Evolutionary conservation across 495 filamentous ascomycete genomes (phyloP).

Genomic region (Aspergillus avenaceus): DNA sequence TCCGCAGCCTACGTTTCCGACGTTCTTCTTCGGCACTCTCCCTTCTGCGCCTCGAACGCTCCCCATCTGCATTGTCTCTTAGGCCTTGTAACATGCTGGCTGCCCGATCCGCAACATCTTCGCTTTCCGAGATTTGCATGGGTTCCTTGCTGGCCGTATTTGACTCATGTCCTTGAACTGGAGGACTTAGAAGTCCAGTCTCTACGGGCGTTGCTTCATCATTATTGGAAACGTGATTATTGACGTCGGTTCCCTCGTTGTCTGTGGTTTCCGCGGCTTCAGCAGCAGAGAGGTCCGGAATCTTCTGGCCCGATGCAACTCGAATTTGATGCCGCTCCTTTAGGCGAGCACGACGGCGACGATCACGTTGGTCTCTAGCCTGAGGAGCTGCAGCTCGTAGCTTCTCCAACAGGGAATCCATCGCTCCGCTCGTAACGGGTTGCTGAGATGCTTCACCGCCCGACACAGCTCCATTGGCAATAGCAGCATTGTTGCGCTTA

Average conservation of each 20-base stretch:
- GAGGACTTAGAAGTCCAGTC: slow-evolving; percentile 37
- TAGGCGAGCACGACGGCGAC: slow-evolving; percentile 78
- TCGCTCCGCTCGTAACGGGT: slow-evolving; percentile 81
- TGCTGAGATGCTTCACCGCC: slow-evolving; percentile 51
- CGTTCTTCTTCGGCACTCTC: slow-evolving; percentile 71
- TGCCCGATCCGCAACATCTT: slow-evolving; percentile 79
- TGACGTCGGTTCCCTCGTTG: slow-evolving; percentile 21
- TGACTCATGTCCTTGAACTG: slow-evolving; percentile 32
- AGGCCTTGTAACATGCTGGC: slow-evolving; percentile 79
- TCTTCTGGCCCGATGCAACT: slow-evolving; percentile 79
- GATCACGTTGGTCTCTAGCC: slow-evolving; percentile 78
- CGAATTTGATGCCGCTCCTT: slow-evolving; percentile 93
- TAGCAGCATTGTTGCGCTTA: slow-evolving; percentile 67
- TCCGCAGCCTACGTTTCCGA: slow-evolving; percentile 53
- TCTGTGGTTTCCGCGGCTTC: slow-evolving; percentile 25
- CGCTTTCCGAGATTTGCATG: slow-evolving; percentile 50
- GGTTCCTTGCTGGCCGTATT: slow-evolving; percentile 33
- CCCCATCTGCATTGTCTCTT: slow-evolving; percentile 56
- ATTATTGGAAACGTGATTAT: slow-evolving; percentile 19
- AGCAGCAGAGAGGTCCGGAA: slow-evolving; percentile 62
- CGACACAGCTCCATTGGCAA: slow-evolving; percentile 38
- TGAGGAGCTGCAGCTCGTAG: slow-evolving; percentile 89
- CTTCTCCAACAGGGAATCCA: slow-evolving; percentile 96
- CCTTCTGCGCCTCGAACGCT: slow-evolving; percentile 57
- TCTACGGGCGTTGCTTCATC: slow-evolving; percentile 18